A percentile compares a stretch with the other conserved stretches of the same genome.
phyloP scores from a whole-genome alignment of 1,284 basidiomycete species.

The Pseudozyma hubeiensis region DNA sequence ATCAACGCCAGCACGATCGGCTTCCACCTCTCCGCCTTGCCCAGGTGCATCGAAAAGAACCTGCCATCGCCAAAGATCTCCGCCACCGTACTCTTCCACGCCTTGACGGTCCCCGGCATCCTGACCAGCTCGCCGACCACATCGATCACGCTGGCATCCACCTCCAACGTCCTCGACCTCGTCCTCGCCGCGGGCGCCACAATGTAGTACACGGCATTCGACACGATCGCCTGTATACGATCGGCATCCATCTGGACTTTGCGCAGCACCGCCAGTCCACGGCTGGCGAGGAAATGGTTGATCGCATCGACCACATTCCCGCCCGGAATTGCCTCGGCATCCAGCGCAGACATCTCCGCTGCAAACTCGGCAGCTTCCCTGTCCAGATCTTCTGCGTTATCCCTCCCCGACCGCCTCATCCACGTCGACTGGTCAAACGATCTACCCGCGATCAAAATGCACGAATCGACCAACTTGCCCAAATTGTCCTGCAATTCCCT shows the following conservation, averaged over 20 bases:
- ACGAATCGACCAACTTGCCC: constrained; percentile 84
- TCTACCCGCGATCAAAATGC: constrained; percentile 79
- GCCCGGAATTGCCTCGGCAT: not conserved
- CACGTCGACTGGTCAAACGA: constrained; percentile 82
- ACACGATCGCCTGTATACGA: constrained; percentile 80
- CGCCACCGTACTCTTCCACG: constrained; percentile 83
- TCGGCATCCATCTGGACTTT: constrained; percentile 87
- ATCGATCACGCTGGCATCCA: constrained; percentile 73
- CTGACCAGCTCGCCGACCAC: constrained; percentile 79
- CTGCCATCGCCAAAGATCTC: constrained; percentile 87
- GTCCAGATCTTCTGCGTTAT: constrained; percentile 68
- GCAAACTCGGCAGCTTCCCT: constrained; percentile 40
- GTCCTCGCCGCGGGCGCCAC: constrained; percentile 82
- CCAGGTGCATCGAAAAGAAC: constrained; percentile 81
- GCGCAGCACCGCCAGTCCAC: constrained; percentile 81
- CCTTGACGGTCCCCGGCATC: constrained; percentile 81
- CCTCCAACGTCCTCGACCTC: constrained; percentile 64
- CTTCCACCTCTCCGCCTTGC: constrained; percentile 78
- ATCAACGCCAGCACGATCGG: constrained; percentile 83
- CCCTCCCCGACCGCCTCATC: constrained; percentile 78
- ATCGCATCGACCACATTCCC: constrained; percentile 71
- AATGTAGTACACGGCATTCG: constrained; percentile 86
- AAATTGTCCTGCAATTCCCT: constrained; percentile 93
- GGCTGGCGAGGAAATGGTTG: constrained; percentile 78
- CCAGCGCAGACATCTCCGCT: constrained; percentile 10